These are phyloP conservation scores for Dittrichia graveolens DNA, from an alignment of 129 eudicot genomes.

Conservation along the genomic window DNA sequence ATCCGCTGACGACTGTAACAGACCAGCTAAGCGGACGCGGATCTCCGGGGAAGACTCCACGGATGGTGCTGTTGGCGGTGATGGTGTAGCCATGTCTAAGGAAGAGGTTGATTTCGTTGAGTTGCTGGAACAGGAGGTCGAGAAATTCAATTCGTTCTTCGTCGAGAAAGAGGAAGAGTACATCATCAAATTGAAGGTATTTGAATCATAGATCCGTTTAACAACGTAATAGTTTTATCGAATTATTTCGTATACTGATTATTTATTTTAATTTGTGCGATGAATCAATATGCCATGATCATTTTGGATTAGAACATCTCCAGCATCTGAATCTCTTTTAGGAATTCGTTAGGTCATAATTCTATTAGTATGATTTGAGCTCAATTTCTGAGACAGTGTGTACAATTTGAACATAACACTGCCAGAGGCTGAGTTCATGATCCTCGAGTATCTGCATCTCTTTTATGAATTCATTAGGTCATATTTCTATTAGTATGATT, in stretches of 20 bases:
- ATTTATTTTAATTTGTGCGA: not conserved
- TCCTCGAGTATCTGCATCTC: too few species aligned
- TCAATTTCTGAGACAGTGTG: not conserved
- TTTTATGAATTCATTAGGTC: not conserved
- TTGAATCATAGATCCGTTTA: not conserved
- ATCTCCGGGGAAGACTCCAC: slow-evolving; percentile 17
- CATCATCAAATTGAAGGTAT: slow-evolving; percentile 78
- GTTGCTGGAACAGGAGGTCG: slow-evolving; percentile 74
- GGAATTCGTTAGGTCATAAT: not conserved
- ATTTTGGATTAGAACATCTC: not conserved
- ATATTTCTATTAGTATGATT: not conserved
- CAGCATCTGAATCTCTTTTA: too few species aligned
- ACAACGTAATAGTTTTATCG: too few species aligned
- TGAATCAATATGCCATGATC: not conserved
- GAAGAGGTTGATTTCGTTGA: slow-evolving; percentile 69
- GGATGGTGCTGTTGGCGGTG: slow-evolving; percentile 20
- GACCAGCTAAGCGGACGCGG: slow-evolving; percentile 44
- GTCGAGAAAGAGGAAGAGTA: slow-evolving; percentile 91
- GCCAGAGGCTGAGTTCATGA: too few species aligned
- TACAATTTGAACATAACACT: too few species aligned
- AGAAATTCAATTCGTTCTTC: slow-evolving; percentile 79
- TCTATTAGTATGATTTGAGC: not conserved
- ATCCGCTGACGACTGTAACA: slow-evolving; percentile 9
- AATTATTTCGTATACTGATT: not conserved
- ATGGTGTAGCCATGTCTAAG: slow-evolving; percentile 32